Base-by-base conservation (phyloP, 441 rosid species). In the Erodium moschatum region DNA sequence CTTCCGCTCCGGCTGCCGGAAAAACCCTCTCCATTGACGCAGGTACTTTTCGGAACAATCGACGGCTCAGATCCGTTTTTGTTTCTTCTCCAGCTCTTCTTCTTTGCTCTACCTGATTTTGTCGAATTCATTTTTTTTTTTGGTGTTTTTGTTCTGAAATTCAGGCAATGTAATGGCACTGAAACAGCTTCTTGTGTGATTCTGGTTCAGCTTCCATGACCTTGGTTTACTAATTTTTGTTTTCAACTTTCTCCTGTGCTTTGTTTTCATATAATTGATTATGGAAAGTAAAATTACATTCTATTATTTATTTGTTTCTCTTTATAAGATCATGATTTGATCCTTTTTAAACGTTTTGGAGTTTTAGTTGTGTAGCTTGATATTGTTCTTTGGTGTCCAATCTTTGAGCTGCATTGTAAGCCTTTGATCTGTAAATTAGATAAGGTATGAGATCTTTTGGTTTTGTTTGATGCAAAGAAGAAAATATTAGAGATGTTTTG, bases 21-120 rank as follows among this genome's bases (percentile, higher is more conserved):
- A 33, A 73, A 84, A 80, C 83, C 87, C 84, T 80, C 73, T 74
- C 72, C 81, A 74, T 76, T 72, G 65, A 62, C 33, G 11, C 81
- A 78, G 87, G 84, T 82, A 64, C 48, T 10, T 8, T 13, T 64
- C 65, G 6, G 6, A 42, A 42, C 38, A 24, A 61, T 69, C 66
- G 42, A 15, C 9, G 12, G 13, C 21, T 72, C 75, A 78, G 82
- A 78, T 78, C 79, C 76, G 72, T 60, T 67, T 65, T 58, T 33
- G 38, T 33, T 33, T 33, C 38, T 44, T 33, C 31, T 24, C 2
- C 21, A 8, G 56, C 56, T 16, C 5, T 54, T 18, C 56, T 69
- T 62, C 6, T 54, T 58, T 52, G 64, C n/a, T n/a, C n/a, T n/a
- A n/a, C n/a, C n/a, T n/a, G n/a, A n/a, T n/a, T n/a, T n/a, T n/a